Evolutionary conservation across 345 rosid species (phyloP), one percentile per base, ranked within the genome.

Genomic region (Lepidium sativum): DNA sequence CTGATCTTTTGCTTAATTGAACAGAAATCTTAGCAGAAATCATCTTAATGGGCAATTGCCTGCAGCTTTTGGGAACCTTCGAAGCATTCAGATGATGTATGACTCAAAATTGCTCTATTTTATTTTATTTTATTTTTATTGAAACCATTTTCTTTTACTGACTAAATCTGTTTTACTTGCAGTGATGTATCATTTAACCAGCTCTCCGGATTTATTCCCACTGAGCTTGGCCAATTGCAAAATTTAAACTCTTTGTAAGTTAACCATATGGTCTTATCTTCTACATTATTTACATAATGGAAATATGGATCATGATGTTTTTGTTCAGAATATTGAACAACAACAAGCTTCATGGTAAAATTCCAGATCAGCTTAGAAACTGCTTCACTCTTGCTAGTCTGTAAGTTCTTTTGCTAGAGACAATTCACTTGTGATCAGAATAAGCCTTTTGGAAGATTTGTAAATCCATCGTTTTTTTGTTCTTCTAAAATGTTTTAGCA

Each of bases 101-200:
- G 57, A 2, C 37, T 54, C 41, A 63, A 42, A 61, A 16, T 47
- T 40, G 27, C 41, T 51, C 40, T 40, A 29, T 35, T 35, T 35
- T 25, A 8, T 11, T 17, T 23, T 9, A 4, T 47, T 35, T 35
- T 35, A 20, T 6, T 11, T 17, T 23, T 9, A 4, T 47, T 6
- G 1, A 4, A 13, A 64, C 4, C 33, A 41, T 49, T 1, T 1
- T 47, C 6, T 29, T 18, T 48, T 16, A 5, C 18, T 9, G 6
- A 59, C 49, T 65, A 17, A 5, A 9, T 3, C 16, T 25, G 32
- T 14, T 53, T 25, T 38, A 18, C 11, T 42, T 63, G 50, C 62
- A 94, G 99, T 9, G 99, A 95, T 67, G 54, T 91, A 42, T 91
- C 99, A 1, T 83, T 80, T 77, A 88, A 95, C 78, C 76, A 67